These are phyloP conservation scores for Phallus indusiatus DNA, from an alignment of 768 basidiomycete genomes.

Conservation along the genomic window DNA sequence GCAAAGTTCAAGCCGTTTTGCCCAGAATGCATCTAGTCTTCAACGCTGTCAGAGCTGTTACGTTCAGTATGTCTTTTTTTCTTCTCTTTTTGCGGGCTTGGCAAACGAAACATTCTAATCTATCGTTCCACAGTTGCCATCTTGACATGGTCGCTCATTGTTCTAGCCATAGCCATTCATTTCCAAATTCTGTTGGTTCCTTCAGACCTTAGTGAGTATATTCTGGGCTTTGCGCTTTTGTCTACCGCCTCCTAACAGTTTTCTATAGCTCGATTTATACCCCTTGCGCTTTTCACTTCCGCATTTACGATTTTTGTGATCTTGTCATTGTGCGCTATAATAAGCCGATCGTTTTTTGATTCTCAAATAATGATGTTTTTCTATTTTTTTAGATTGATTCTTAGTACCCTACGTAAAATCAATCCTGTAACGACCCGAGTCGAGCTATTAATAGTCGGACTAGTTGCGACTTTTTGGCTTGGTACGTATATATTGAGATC, in stretches of 20 bases:
- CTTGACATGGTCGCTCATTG: constrained; percentile 67
- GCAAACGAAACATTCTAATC: background rate
- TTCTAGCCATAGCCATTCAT: constrained; percentile 69
- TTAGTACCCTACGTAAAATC: constrained; percentile 51
- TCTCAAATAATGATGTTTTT: constrained; percentile 7
- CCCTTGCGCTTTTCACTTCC: constrained; percentile 77
- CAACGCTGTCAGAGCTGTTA: constrained; percentile 12
- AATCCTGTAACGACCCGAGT: constrained; percentile 75
- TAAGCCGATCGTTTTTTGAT: background rate
- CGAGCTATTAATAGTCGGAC: constrained; percentile 61
- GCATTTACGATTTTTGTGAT: constrained; percentile 61
- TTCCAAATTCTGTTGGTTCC: constrained; percentile 62
- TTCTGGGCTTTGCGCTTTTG: background rate
- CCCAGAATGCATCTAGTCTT: constrained; percentile 13
- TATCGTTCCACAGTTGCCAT: constrained; percentile 39
- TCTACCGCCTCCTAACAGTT: constrained; percentile 4
- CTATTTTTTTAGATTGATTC: constrained; percentile 41
- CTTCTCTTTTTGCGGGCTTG: background rate
- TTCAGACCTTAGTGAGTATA: constrained; percentile 67
- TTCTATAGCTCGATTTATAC: constrained; percentile 69
- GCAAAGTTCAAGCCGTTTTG: constrained; percentile 4
- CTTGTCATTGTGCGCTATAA: constrained; percentile 45
- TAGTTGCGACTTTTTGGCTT: constrained; percentile 72
- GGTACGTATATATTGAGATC: constrained; percentile 34
- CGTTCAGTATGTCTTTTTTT: constrained; percentile 9